Conservation (phyloP, 768 basidiomycete species). For the Candolleomyces eurysporus region DNA sequence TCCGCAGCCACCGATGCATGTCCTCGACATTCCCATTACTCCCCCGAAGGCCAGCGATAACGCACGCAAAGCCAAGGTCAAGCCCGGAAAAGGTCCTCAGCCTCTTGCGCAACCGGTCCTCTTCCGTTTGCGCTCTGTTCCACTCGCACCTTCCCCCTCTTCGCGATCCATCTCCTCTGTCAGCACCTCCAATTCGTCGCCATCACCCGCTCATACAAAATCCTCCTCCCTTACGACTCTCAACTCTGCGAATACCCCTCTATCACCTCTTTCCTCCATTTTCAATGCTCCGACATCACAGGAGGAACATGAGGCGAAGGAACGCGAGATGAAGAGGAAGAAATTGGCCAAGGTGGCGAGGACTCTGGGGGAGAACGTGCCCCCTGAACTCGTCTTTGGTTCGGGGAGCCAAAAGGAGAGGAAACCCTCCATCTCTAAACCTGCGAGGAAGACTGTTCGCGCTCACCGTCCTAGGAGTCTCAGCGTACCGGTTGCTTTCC, state of each 20-base stretch:
- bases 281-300: background rate
- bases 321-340: slow-evolving; percentile 33
- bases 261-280: slow-evolving; percentile 4
- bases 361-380: slow-evolving; percentile 59
- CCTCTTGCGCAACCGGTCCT: slow-evolving; percentile 27
- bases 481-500: slow-evolving; percentile 7
- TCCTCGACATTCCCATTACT: background rate
- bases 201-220: slow-evolving; percentile 1
- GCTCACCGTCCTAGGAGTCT: slow-evolving; percentile 14
- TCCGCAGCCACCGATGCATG: background rate
- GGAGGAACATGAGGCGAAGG: slow-evolving; percentile 6
- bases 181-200: background rate
- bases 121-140: slow-evolving; percentile 21
- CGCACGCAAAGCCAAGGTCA: background rate
- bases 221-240: background rate
- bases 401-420: background rate
- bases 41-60: background rate
- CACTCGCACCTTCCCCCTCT: background rate
- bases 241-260: background rate
- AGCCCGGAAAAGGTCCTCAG: slow-evolving; percentile 12
- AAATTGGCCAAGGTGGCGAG: slow-evolving; percentile 59
- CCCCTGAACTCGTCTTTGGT: slow-evolving; percentile 49
- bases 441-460: slow-evolving; percentile 3
- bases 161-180: slow-evolving; percentile 1
- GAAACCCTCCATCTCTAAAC: background rate